Evolutionary conservation across 139 green algal species (phyloP).

Genomic region (Coelastrella sp.): DNA sequence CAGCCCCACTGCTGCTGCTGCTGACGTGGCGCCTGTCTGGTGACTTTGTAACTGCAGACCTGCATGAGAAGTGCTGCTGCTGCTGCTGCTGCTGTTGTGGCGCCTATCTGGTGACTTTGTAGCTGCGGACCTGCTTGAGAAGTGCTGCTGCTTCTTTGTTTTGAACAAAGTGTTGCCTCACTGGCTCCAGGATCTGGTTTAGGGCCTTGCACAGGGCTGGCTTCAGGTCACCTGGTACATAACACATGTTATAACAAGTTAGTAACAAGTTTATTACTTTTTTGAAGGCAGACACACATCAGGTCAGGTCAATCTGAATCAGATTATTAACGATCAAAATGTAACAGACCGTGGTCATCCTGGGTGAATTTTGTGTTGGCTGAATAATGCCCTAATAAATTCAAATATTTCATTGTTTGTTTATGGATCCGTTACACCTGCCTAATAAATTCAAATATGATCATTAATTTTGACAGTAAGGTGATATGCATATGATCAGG

Average conservation of each 20-base stretch:
- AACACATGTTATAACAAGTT: background rate
- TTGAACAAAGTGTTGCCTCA: constrained; percentile 96
- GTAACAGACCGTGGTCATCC: no score
- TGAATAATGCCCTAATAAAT: no score
- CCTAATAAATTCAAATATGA: no score
- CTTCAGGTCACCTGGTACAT: constrained; percentile 59
- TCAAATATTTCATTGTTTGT: no score
- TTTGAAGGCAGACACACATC: no score
- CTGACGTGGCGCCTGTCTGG: background rate
- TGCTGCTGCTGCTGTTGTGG: no score
- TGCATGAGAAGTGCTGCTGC: constrained; percentile 93
- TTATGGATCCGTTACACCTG: no score
- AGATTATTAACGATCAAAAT: no score
- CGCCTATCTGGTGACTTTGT: constrained; percentile 77
- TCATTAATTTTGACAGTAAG: no score
- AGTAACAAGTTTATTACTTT: background rate
- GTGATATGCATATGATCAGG: no score
- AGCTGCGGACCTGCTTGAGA: constrained; percentile 90
- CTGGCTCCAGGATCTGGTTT: constrained; percentile 95
- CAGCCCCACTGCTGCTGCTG: background rate
- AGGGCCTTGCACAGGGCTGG: constrained; percentile 74
- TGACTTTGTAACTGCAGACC: background rate
- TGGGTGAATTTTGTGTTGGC: no score
- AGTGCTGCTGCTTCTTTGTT: constrained; percentile 92
- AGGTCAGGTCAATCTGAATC: no score